phyloP scores from a whole-genome alignment of 2,329 filamentous ascomycete species.

The Monilinia laxa region DNA sequence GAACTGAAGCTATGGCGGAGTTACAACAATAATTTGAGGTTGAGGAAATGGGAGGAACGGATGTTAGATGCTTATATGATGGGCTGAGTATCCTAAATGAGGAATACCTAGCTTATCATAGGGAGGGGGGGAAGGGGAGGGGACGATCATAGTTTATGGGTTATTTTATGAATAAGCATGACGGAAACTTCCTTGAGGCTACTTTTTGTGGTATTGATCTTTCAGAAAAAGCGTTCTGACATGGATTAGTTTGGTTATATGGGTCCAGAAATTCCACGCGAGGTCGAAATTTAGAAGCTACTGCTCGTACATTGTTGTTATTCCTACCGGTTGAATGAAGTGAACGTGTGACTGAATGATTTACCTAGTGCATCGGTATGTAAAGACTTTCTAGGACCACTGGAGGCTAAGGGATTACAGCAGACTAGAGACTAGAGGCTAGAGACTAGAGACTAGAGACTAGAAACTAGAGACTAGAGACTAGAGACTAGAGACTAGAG shows the following conservation, averaged over 20 bases:
- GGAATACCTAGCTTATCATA: too few relatives aligned
- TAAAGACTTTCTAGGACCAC: too few relatives aligned
- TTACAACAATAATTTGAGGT: background rate
- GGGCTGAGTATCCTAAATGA: background rate
- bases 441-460: too few relatives aligned
- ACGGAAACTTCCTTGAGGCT: conserved; percentile 5
- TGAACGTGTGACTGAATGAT: too few relatives aligned
- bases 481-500: too few relatives aligned
- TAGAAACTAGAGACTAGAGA: too few relatives aligned
- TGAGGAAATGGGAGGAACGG: background rate
- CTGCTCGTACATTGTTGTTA: too few relatives aligned
- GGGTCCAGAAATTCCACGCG: background rate
- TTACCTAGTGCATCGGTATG: too few relatives aligned
- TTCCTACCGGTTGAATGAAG: too few relatives aligned
- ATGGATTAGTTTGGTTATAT: conserved; percentile 4
- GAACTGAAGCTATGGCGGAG: background rate
- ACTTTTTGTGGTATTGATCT: too few relatives aligned
- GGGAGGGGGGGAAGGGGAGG: background rate
- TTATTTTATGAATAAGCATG: conserved; percentile 2
- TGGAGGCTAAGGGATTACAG: too few relatives aligned
- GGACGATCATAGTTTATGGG: background rate
- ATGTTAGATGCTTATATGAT: background rate
- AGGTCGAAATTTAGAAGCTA: background rate
- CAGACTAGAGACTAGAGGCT: too few relatives aligned
- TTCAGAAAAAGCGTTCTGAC: background rate